Base-by-base conservation (phyloP, 2,329 filamentous ascomycete genomes). In the Cercospora berteroae region DNA sequence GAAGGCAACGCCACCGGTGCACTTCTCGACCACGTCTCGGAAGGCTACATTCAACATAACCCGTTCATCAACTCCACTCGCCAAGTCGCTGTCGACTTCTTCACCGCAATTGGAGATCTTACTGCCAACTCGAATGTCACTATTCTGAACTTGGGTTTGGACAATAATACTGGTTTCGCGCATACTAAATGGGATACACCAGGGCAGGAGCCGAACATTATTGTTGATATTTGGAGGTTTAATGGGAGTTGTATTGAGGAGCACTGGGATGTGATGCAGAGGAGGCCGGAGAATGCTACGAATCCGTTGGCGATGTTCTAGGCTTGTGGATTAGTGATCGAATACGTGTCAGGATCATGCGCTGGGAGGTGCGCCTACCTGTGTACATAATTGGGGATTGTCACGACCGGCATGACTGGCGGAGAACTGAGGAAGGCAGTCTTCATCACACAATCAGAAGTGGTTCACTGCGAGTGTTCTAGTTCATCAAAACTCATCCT, bases 281-380 rank as follows among this genome's bases (percentile, higher is more conserved):
- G 13, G 25, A 18, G 27, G n/a, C 60, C 60, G n/a, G 60, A 42
- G 44, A 63, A 63, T 36, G 60, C 73, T 0, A 79, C 60, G 16
- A 63, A 63, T 63, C 60, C 60, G 5, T 63, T 63, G 60, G 60
- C 60, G 10, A 52, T 44, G 69, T 69, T 52, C n/a, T 56, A 31
- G 27, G 23, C 6, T 7, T 13, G 50, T 16, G 20, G 5, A 29
- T 16, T 3, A 0, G 12, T 18, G 18, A 1, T 2, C 2, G 50
- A 3, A 1, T 27, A 16, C 13, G 6, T 27, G 39, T 9, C 39
- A n/a, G n/a, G 39, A 12, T 18, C 4, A n/a, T 18, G 16, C 18
- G 42, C 42, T 12, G 12, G 2, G 18, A 18, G n/a, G 23, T 23
- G 36, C 16, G 36, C 6, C 16, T 3, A 42, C 6, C 7, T n/a